Evolutionary conservation across 2,329 filamentous ascomycete species (phyloP).

Genomic region (Fusarium denticulatum): DNA sequence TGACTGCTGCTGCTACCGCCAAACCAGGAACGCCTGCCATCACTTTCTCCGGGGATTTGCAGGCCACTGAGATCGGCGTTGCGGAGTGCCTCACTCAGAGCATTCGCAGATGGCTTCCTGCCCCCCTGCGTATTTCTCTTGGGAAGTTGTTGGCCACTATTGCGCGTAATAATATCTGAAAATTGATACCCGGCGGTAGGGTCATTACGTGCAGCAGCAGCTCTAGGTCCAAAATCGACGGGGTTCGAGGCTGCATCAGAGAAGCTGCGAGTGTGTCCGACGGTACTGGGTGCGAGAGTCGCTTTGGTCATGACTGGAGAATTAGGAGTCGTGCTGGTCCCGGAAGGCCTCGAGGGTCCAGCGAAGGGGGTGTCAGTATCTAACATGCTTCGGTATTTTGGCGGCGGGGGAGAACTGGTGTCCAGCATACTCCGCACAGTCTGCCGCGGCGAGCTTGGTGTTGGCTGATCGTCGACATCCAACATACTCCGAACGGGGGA

Average conservation of each 20-base stretch:
- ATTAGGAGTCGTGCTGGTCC: slow-evolving; percentile 48
- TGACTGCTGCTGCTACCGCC: slow-evolving; percentile 51
- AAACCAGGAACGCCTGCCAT: slow-evolving; percentile 52
- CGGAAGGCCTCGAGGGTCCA: slow-evolving; percentile 36
- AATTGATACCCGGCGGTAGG: slow-evolving; percentile 69
- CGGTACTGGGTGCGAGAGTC: slow-evolving; percentile 32
- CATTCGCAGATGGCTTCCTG: slow-evolving; percentile 48
- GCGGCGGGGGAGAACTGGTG: slow-evolving; percentile 51
- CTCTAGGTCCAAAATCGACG: slow-evolving; percentile 55
- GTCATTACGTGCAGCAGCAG: slow-evolving; percentile 47
- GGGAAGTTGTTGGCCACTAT: slow-evolving; percentile 59
- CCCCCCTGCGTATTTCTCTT: slow-evolving; percentile 62
- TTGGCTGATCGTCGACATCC: slow-evolving; percentile 36
- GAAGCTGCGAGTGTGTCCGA: slow-evolving; percentile 57
- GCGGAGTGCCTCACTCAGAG: slow-evolving; percentile 65
- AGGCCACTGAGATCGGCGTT: slow-evolving; percentile 61
- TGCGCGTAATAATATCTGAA: slow-evolving; percentile 64
- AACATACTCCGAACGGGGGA: slow-evolving; percentile 71
- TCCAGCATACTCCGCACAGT: slow-evolving; percentile 66
- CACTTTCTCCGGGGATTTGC: slow-evolving; percentile 58
- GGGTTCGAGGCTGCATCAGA: slow-evolving; percentile 64
- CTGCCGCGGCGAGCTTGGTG: slow-evolving; percentile 53
- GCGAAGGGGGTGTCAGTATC: slow-evolving; percentile 55
- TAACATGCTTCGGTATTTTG: slow-evolving; percentile 63
- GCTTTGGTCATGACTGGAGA: slow-evolving; percentile 44